Percentiles rank a stretch among this genome's conserved stretches.
Evolutionary conservation across 2,329 filamentous ascomycete genomes (phyloP).

Genomic region (Fusarium globosum): DNA sequence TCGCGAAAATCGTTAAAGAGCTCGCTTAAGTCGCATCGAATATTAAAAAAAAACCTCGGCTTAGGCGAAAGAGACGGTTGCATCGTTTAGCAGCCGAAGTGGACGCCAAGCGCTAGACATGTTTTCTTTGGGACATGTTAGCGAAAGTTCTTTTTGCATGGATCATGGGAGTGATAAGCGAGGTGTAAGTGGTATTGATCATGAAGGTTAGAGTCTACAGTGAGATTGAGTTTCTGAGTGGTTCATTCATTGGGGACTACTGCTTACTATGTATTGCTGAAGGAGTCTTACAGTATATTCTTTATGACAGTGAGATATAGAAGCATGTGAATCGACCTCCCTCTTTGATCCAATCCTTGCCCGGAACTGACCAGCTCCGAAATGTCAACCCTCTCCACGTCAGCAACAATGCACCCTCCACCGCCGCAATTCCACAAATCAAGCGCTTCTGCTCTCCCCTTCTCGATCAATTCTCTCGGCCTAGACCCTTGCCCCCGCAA

Average conservation of each 20-base stretch:
- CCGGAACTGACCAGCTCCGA: slow-evolving; percentile 28
- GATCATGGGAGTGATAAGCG: slow-evolving; percentile 33
- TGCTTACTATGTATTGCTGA: not conserved
- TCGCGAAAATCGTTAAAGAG: slow-evolving; percentile 3
- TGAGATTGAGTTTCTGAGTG: not conserved
- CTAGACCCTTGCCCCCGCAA: slow-evolving; percentile 33
- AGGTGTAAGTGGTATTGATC: not conserved
- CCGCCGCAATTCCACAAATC: slow-evolving; percentile 22
- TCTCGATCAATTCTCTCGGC: slow-evolving; percentile 24
- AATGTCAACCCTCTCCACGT: slow-evolving; percentile 13
- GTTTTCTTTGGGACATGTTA: slow-evolving; percentile 6
- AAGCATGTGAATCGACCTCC: not conserved
- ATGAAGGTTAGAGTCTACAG: not conserved
- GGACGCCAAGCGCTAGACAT: slow-evolving; percentile 9
- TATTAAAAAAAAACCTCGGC: not conserved
- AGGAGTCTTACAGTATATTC: not conserved
- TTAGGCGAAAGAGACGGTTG: slow-evolving; percentile 35
- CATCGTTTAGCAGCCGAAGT: slow-evolving; percentile 45
- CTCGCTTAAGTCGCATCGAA: slow-evolving; percentile 13
- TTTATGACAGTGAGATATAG: not conserved
- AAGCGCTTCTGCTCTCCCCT: slow-evolving; percentile 3
- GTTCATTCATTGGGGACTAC: not conserved
- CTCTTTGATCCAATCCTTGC: slow-evolving; percentile 15
- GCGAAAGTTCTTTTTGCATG: not conserved
- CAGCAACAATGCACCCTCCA: slow-evolving; percentile 17